phyloP scores from a whole-genome alignment of 352 stramenopile species.

The Globisporangium recalcitrans region DNA sequence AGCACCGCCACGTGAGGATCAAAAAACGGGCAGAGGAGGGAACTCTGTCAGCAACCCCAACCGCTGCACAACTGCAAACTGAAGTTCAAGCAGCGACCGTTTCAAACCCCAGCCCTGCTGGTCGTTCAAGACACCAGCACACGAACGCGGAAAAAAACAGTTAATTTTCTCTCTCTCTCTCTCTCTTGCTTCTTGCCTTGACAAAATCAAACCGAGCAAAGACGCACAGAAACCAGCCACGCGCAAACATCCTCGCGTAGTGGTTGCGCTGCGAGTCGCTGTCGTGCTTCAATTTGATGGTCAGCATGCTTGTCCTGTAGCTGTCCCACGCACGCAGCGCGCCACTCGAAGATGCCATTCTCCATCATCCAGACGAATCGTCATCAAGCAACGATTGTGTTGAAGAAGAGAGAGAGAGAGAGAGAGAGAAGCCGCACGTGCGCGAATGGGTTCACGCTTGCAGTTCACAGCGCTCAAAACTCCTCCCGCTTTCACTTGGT shows the following conservation, averaged over 20 bases:
- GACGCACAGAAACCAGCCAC: too few species aligned
- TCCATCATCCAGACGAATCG: not conserved
- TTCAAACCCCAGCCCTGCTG: too few species aligned
- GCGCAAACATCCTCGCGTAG: too few species aligned
- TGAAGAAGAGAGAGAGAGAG: conserved; percentile 6
- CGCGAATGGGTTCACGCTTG: conserved; percentile 1
- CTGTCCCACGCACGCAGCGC: not conserved
- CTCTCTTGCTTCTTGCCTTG: too few species aligned
- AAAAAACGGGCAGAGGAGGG: not conserved
- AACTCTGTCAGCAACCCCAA: conserved; percentile 7
- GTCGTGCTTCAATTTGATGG: not conserved
- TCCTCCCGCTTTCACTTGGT: not conserved
- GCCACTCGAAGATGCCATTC: too few species aligned
- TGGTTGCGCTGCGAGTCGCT: too few species aligned
- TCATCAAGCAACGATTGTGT: not conserved
- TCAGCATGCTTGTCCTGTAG: too few species aligned
- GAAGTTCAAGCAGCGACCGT: too few species aligned
- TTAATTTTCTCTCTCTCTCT: not conserved
- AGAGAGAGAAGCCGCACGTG: not conserved
- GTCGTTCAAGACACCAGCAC: conserved; percentile 7
- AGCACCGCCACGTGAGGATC: not conserved
- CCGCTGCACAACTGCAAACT: conserved; percentile 2
- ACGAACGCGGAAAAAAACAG: not conserved
- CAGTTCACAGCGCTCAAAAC: not conserved
- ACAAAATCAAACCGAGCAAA: not conserved